Base-by-base conservation (phyloP, 2,329 filamentous ascomycete species). In the Ilyonectria mors-panacis region DNA sequence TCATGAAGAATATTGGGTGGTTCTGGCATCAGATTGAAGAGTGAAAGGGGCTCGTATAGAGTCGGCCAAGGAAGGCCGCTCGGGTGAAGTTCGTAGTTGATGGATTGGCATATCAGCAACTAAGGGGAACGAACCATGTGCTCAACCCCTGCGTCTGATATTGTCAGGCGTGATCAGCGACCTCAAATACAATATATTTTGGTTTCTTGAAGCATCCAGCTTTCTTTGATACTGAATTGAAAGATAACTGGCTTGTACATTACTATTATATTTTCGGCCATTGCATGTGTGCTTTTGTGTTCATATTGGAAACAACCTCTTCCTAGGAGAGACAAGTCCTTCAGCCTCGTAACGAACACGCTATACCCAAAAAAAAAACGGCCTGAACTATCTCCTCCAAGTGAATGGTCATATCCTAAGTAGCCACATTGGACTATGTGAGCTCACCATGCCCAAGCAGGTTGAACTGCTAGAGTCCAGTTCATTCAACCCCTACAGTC, bases 401-500 rank as follows among this genome's bases (percentile, higher is more conserved):
- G 42, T 48, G 28, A 65, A 68, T 26, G 28, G 44, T 35, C 57
- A 50, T 58, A 56, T 28, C 56, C 63, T 42, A 26, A 19, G 21
- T 8, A 35, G 30, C 50, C 33, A 13, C 19, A 35, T 55, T 13
- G n/a, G 10, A 21, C 13, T 44, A n/a, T n/a, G 8, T 42, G 5
- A 15, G 23, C 6, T 39, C n/a, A 35, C 10, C 50, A 23, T 10
- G 19, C n/a, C 19, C 30, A 15, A 21, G 17, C 13, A 8, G 5
- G 19, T 4, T 42, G 26, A 6, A 12, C 9, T 42, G 6, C 12
- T n/a, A 47, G n/a, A 19, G 17, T 26, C 19, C 4, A 12, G 23
- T 13, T 47, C 26, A 37, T n/a, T 12, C 8, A 30, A 21, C 10
- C 19, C 30, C 70, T 78, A 89, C 63, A 90, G 73, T 78, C 88